phyloP scores from a whole-genome alignment of 1,284 basidiomycete genomes.

The Phaffia rhodozyma region DNA sequence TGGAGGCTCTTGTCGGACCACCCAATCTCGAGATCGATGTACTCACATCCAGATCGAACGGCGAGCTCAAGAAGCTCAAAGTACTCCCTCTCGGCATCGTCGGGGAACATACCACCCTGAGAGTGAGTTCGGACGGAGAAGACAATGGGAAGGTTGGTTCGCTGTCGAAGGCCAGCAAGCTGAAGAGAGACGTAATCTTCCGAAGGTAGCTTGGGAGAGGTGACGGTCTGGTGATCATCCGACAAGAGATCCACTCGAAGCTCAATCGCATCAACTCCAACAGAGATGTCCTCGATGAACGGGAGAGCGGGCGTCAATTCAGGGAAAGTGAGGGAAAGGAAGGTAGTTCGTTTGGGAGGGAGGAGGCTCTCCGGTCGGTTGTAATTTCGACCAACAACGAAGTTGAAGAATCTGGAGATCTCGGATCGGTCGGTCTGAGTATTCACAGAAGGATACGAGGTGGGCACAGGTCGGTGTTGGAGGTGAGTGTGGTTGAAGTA shows the following conservation, averaged over 20 bases:
- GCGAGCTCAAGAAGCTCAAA: slow-evolving; percentile 68
- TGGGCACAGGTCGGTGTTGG: slow-evolving; percentile 16
- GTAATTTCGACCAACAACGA: slow-evolving; percentile 61
- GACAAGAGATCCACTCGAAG: slow-evolving; percentile 82
- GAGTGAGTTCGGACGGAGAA: slow-evolving; percentile 79
- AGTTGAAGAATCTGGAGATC: slow-evolving; percentile 66
- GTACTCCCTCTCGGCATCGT: slow-evolving; percentile 58
- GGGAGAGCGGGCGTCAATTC: slow-evolving; percentile 62
- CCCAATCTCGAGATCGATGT: slow-evolving; percentile 80
- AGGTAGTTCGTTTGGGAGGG: slow-evolving; percentile 61
- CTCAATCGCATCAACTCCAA: slow-evolving; percentile 88
- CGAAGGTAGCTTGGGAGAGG: slow-evolving; percentile 50
- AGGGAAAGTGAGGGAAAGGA: slow-evolving; percentile 85
- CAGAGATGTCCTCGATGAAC: slow-evolving; percentile 57
- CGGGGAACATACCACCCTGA: slow-evolving; percentile 88
- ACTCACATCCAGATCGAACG: slow-evolving; percentile 76
- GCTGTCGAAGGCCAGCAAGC: slow-evolving; percentile 63
- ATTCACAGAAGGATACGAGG: slow-evolving; percentile 24
- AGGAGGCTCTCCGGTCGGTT: slow-evolving; percentile 52
- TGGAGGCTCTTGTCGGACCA: slow-evolving; percentile 54
- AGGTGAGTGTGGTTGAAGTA: slow-evolving; percentile 51
- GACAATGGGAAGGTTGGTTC: slow-evolving; percentile 72
- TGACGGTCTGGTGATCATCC: slow-evolving; percentile 37
- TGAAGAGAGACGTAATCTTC: slow-evolving; percentile 67
- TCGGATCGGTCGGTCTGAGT: slow-evolving; percentile 24